Evolutionary conservation across 176 grass and related monocot species (phyloP).

Genomic region (Bothriochloa decipiens): DNA sequence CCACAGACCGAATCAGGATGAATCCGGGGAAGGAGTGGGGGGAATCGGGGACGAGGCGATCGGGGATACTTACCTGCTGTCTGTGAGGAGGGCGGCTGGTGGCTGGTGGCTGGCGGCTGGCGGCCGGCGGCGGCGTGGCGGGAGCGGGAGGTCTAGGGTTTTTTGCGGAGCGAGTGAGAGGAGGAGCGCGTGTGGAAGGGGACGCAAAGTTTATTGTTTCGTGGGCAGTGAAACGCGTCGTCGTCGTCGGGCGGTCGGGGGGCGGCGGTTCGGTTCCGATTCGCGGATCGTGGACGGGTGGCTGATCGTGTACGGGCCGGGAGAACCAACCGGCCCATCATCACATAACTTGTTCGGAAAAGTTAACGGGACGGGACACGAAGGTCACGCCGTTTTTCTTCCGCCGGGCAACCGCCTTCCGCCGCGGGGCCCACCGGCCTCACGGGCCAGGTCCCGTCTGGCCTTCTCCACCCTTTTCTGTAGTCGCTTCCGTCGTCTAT

Average conservation of each 20-base stretch:
- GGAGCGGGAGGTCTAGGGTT: conserved; percentile 49
- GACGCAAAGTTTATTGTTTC: conserved; percentile 21
- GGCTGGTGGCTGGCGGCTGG: conserved; percentile 11
- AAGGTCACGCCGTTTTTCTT: too few relatives aligned
- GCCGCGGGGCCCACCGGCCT: background rate
- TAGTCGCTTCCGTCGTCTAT: too few relatives aligned
- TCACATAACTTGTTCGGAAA: too few relatives aligned
- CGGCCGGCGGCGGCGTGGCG: conserved; percentile 36
- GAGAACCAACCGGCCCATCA: too few relatives aligned
- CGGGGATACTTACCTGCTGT: background rate
- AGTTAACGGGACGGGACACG: too few relatives aligned
- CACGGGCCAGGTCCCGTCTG: too few relatives aligned
- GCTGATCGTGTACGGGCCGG: too few relatives aligned
- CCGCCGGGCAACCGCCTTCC: too few relatives aligned
- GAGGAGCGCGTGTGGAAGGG: background rate
- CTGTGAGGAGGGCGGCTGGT: background rate
- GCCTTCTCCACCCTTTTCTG: too few relatives aligned
- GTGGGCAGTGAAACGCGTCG: background rate
- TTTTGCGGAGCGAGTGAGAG: conserved; percentile 25
- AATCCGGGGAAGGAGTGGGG: background rate
- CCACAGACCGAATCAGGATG: background rate
- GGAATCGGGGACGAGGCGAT: fast-evolving
- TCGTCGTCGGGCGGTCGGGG: background rate
- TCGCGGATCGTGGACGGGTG: too few relatives aligned
- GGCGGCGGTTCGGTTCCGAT: too few relatives aligned